Percentiles rank a stretch among this genome's conserved stretches.
Evolutionary conservation across 1,139 yeast genomes (phyloP).

Genomic region (Candida labiduridarum): DNA sequence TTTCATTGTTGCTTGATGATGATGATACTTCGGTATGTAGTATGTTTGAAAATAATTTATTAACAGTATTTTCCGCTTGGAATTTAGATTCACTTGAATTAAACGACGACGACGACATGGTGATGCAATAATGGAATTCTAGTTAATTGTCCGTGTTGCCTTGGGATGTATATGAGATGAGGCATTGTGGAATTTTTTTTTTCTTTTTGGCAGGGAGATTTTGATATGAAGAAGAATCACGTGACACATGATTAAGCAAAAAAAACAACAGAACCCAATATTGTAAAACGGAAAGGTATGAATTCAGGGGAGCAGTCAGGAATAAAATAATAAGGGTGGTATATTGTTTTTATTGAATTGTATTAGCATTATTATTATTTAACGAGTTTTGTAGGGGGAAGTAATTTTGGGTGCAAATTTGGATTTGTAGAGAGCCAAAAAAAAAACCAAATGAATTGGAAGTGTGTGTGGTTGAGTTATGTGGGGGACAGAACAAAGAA

Average conservation of each 20-base stretch:
- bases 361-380: no score
- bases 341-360: no score
- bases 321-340: no score
- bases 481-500: neutral
- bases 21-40: slow-evolving; percentile 33
- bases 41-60: slow-evolving; percentile 41
- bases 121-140: neutral
- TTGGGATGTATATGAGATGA: neutral
- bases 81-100: slow-evolving; percentile 31
- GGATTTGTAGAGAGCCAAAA: neutral
- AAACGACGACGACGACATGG: slow-evolving; percentile 25
- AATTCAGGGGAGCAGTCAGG: no score
- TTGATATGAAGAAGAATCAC: neutral
- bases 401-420: neutral
- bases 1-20: slow-evolving; percentile 7
- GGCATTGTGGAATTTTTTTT: slow-evolving; percentile 3
- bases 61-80: slow-evolving; percentile 44
- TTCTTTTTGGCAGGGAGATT: neutral
- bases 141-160: no score
- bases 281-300: no score
- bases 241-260: neutral
- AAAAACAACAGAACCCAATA: no score
- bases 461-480: neutral
- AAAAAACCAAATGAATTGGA: neutral
- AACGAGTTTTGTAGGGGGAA: no score